These are phyloP conservation scores for Podosphaera xanthii DNA, from an alignment of 2,329 filamentous ascomycete genomes.

Conservation along the genomic window DNA sequence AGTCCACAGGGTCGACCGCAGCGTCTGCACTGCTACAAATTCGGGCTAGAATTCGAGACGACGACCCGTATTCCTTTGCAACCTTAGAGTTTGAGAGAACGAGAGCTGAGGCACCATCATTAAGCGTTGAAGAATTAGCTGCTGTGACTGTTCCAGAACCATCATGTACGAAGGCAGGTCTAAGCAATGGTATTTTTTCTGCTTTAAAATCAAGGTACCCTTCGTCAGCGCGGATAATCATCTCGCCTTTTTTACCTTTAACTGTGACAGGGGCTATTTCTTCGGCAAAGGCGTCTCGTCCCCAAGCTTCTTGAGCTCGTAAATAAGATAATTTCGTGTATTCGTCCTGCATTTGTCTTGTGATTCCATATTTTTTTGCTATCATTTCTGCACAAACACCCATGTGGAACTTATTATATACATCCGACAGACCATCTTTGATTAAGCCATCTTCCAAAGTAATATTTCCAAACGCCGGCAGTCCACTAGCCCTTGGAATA, in stretches of 20 bases:
- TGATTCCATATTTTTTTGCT: constrained; percentile 64
- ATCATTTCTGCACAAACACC: constrained; percentile 90
- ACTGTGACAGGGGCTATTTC: constrained; percentile 80
- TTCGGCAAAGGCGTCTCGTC: constrained; percentile 57
- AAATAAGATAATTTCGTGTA: constrained; percentile 81
- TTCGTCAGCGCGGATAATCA: constrained; percentile 61
- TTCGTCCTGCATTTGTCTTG: constrained; percentile 68
- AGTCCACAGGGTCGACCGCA: constrained; percentile 76
- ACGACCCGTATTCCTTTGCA: constrained; percentile 54
- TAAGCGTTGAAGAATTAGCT: constrained; percentile 81
- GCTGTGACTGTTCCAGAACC: constrained; percentile 81
- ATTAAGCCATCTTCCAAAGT: constrained; percentile 80
- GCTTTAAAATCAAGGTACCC: constrained; percentile 70
- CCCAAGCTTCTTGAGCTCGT: constrained; percentile 78
- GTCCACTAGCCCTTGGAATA: constrained; percentile 53
- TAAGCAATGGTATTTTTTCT: constrained; percentile 67
- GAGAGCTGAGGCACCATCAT: constrained; percentile 79
- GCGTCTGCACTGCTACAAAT: constrained; percentile 77
- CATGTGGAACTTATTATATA: constrained; percentile 96
- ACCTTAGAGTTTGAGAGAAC: constrained; percentile 65
- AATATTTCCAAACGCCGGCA: constrained; percentile 70
- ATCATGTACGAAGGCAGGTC: constrained; percentile 74
- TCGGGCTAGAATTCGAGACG: constrained; percentile 64
- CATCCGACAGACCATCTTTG: constrained; percentile 87
- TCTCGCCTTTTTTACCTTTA: constrained; percentile 63